Conservation (phyloP, 148 eudicot genomes). For the Salicornia ramosissima region DNA sequence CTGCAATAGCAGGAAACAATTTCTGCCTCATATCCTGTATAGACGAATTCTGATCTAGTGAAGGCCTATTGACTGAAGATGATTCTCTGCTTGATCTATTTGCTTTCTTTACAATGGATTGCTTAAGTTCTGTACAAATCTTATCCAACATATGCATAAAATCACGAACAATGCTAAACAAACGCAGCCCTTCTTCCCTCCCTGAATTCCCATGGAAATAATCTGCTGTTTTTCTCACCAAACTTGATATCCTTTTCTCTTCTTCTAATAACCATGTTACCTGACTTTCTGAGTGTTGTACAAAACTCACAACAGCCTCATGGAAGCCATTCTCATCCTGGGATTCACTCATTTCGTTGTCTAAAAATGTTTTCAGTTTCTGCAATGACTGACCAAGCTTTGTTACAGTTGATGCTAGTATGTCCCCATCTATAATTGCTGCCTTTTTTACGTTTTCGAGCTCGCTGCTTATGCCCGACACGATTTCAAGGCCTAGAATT, state of each 20-base stretch:
- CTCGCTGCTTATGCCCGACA: slow-evolving; percentile 50
- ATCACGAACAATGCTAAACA: slow-evolving; percentile 69
- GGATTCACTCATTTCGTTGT: slow-evolving; percentile 39
- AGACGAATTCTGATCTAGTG: slow-evolving; percentile 28
- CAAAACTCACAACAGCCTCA: slow-evolving; percentile 38
- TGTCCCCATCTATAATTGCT: slow-evolving; percentile 60
- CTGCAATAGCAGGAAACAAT: slow-evolving; percentile 49
- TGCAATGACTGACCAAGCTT: slow-evolving; percentile 49
- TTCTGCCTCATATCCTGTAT: slow-evolving; percentile 32
- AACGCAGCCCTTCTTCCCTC: slow-evolving; percentile 67
- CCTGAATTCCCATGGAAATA: slow-evolving; percentile 77
- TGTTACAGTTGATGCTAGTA: slow-evolving; percentile 37
- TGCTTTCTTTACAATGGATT: slow-evolving; percentile 19
- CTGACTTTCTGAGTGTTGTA: slow-evolving; percentile 46
- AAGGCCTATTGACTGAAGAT: slow-evolving; percentile 18
- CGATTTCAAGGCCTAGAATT: slow-evolving; percentile 57
- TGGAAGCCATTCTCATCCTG: slow-evolving; percentile 46
- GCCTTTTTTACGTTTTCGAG: slow-evolving; percentile 67
- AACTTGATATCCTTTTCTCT: slow-evolving; percentile 54
- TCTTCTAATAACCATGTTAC: slow-evolving; percentile 49
- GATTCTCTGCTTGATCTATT: slow-evolving; percentile 25
- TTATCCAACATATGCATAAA: slow-evolving; percentile 63
- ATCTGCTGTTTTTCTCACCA: slow-evolving; percentile 73
- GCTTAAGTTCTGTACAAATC: slow-evolving; percentile 52
- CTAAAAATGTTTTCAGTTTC: slow-evolving; percentile 47